phyloP scores from a whole-genome alignment of 192 early-diverging fungal species.

The Backusella tarrabulga region DNA sequence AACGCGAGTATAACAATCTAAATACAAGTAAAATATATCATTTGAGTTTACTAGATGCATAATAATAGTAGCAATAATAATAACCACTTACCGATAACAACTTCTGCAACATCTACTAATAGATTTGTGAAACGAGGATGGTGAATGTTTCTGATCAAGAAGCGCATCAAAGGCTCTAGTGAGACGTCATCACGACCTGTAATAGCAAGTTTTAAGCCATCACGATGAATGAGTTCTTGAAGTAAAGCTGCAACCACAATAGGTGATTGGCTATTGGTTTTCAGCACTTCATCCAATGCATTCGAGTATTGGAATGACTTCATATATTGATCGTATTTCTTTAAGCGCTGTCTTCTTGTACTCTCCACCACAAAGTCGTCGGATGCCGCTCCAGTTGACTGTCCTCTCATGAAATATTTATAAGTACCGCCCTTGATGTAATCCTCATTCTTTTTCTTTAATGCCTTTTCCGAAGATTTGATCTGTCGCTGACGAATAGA shows the following conservation, averaged over 20 bases:
- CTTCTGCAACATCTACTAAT: conserved; percentile 76
- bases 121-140: conserved; percentile 77
- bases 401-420: conserved; percentile 73
- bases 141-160: conserved; percentile 77
- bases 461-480: conserved; percentile 65
- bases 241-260: conserved; percentile 74
- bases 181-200: conserved; percentile 85
- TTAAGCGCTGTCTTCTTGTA: conserved; percentile 57
- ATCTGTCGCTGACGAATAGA: conserved; percentile 83
- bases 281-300: conserved; percentile 84
- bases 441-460: conserved; percentile 43
- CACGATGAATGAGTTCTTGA: conserved; percentile 89
- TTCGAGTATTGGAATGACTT: conserved; percentile 86
- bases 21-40: background rate
- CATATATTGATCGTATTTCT: conserved; percentile 80
- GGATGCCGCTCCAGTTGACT: conserved; percentile 44
- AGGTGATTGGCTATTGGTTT: conserved; percentile 50
- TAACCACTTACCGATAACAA: conserved; percentile 63
- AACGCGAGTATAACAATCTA: conserved; percentile 83
- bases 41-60: background rate
- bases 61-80: background rate
- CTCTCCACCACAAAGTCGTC: conserved; percentile 81
- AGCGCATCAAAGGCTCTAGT: conserved; percentile 80
- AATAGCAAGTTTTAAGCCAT: conserved; percentile 75
- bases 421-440: conserved; percentile 58